Conservation (phyloP, 2,329 filamentous ascomycete species). For the Albophoma yamanashiensis region DNA sequence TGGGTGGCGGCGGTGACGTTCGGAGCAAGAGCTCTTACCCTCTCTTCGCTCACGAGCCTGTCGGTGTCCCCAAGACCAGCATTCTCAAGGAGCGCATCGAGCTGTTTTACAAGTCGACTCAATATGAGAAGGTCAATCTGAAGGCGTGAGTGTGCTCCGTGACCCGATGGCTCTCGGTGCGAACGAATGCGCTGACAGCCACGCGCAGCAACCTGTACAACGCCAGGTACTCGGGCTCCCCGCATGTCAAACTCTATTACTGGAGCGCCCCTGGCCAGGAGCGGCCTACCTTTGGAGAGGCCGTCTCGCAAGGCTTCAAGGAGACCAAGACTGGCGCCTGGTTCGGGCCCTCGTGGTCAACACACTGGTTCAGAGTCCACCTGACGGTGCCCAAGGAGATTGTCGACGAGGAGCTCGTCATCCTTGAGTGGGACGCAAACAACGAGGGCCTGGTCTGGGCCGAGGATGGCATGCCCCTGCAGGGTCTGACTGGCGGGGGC, state of each 20-base stretch:
- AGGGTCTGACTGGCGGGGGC: conserved; percentile 82
- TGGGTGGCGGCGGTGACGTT: conserved; percentile 39
- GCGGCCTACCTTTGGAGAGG: conserved; percentile 80
- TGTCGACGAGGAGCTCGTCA: conserved; percentile 67
- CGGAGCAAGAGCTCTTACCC: conserved; percentile 40
- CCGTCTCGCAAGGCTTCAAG: conserved; percentile 62
- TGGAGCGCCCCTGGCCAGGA: conserved; percentile 73
- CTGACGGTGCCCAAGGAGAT: conserved; percentile 68
- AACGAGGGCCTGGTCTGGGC: conserved; percentile 95
- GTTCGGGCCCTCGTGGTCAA: conserved; percentile 94
- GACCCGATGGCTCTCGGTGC: neutral
- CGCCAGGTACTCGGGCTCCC: conserved; percentile 46
- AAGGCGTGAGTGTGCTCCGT: conserved; percentile 43
- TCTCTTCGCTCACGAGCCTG: conserved; percentile 38
- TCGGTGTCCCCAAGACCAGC: conserved; percentile 70
- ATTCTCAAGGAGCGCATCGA: conserved; percentile 79
- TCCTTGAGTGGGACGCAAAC: conserved; percentile 92
- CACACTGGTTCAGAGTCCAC: conserved; percentile 89
- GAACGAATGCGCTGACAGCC: neutral
- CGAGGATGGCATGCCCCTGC: conserved; percentile 77
- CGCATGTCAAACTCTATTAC: conserved; percentile 74
- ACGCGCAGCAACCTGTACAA: conserved; percentile 25
- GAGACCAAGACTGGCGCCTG: conserved; percentile 63
- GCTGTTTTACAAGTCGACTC: conserved; percentile 69
- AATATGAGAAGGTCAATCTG: conserved; percentile 68